A percentile compares a stretch with the other conserved stretches of the same genome.
phyloP scores from a whole-genome alignment of 805 yeast species.

The Metschnikowia amazonensis region DNA sequence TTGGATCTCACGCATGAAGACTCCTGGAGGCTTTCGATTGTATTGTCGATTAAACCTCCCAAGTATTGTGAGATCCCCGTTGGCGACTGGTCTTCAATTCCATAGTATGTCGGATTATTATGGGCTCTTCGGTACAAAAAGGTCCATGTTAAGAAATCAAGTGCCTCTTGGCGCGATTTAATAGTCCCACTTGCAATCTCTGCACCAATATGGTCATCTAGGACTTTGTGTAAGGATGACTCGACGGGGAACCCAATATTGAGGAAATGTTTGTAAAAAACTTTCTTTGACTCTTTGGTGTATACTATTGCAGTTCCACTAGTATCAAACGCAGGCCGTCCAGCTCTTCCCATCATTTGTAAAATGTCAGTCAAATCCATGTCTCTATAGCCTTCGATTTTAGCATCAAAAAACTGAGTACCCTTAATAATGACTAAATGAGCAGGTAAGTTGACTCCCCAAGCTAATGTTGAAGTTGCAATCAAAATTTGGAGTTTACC shows the following conservation, averaged over 20 bases:
- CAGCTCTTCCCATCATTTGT: conserved; percentile 86
- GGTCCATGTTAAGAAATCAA: conserved; percentile 75
- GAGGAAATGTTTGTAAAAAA: conserved; percentile 71
- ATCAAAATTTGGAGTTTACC: conserved; percentile 68
- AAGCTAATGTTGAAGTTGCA: conserved; percentile 77
- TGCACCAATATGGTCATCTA: conserved; percentile 78
- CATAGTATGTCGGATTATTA: conserved; percentile 74
- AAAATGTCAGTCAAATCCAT: conserved; percentile 80
- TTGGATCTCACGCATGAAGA: conserved; percentile 63
- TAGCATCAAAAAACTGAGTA: conserved; percentile 52
- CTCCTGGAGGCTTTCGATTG: conserved; percentile 62
- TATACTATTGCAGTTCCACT: conserved; percentile 66
- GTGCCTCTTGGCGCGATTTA: conserved; percentile 59
- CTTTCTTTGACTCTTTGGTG: conserved; percentile 71
- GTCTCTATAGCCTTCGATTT: conserved; percentile 50
- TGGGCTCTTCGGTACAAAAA: conserved; percentile 70
- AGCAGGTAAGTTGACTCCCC: conserved; percentile 75
- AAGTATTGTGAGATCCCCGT: conserved; percentile 57
- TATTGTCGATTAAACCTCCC: conserved; percentile 61
- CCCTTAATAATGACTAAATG: conserved; percentile 57
- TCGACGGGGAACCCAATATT: conserved; percentile 83
- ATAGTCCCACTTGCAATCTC: conserved; percentile 72
- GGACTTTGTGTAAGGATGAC: conserved; percentile 70
- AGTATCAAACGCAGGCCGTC: conserved; percentile 77
- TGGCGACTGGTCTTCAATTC: conserved; percentile 56